Evolutionary conservation across 1,284 basidiomycete genomes (phyloP).

Genomic region (Ganoderma multipileum): DNA sequence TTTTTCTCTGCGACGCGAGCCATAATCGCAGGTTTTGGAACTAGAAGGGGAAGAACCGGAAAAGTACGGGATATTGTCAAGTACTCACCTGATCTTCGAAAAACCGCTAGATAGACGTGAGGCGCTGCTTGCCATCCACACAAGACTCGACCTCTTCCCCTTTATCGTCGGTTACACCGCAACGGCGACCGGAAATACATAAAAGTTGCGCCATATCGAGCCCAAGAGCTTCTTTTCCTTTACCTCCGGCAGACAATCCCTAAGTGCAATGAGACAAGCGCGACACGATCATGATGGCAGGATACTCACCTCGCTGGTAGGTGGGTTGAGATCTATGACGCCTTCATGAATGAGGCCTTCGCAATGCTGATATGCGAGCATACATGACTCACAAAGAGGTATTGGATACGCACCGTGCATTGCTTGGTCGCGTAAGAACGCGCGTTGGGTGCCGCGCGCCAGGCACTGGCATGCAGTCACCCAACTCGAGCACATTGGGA

Average conservation of each 20-base stretch:
- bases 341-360: constrained; percentile 69
- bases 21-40: not conserved
- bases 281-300: not conserved
- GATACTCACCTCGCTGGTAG: constrained; percentile 66
- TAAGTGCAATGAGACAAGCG: constrained; percentile 36
- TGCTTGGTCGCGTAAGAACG: constrained; percentile 50
- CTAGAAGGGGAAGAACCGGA: not conserved
- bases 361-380: not conserved
- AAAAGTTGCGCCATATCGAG: constrained; percentile 77
- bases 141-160: constrained; percentile 64
- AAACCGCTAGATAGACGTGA: constrained; percentile 77
- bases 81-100: constrained; percentile 67
- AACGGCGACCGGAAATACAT: constrained; percentile 78
- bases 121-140: constrained; percentile 79
- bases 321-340: constrained; percentile 66
- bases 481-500: constrained; percentile 54
- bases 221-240: constrained; percentile 79
- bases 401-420: constrained; percentile 52
- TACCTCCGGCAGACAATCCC: constrained; percentile 73
- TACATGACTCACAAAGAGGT: not conserved
- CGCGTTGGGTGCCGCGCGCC: constrained; percentile 43
- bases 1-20: not conserved
- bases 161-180: constrained; percentile 60
- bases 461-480: constrained; percentile 53
- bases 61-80: too few species aligned